Evolutionary conservation across 2,329 filamentous ascomycete species (phyloP).

Genomic region (Coniochaeta ligniaria): DNA sequence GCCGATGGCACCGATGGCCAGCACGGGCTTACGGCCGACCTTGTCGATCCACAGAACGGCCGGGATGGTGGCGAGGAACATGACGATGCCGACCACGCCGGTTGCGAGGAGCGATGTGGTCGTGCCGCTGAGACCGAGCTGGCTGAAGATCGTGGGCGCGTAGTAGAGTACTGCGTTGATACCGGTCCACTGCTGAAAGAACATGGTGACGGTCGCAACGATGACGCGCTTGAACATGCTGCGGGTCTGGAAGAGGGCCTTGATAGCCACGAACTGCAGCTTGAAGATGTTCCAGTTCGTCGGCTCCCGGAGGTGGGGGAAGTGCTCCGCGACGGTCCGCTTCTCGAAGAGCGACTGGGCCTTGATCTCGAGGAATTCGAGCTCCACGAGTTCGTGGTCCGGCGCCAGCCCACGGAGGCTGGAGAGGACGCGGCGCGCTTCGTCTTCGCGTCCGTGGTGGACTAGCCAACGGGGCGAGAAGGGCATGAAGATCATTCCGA

Average conservation of each 20-base stretch:
- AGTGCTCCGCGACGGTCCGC: constrained; percentile 57
- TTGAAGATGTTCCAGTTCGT: constrained; percentile 59
- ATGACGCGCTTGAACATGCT: constrained; percentile 62
- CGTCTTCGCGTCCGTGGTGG: constrained; percentile 61
- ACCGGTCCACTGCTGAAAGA: constrained; percentile 46
- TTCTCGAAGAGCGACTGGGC: constrained; percentile 74
- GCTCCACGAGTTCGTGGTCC: constrained; percentile 61
- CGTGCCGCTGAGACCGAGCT: constrained; percentile 50
- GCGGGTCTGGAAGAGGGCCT: constrained; percentile 54
- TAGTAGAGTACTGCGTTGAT: constrained; percentile 61
- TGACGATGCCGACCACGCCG: constrained; percentile 63
- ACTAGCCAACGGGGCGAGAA: constrained; percentile 72
- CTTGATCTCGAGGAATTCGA: constrained; percentile 80
- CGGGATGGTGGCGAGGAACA: constrained; percentile 62
- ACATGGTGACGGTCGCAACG: constrained; percentile 57
- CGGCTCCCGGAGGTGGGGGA: constrained; percentile 55
- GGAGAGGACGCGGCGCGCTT: constrained; percentile 57
- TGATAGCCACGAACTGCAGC: constrained; percentile 62
- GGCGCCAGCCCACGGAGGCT: constrained; percentile 52
- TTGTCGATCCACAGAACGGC: constrained; percentile 60
- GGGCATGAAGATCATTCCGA: constrained; percentile 74
- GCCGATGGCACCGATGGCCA: constrained; percentile 58
- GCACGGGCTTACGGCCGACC: constrained; percentile 54
- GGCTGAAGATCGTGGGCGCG: constrained; percentile 61
- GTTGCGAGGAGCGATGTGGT: constrained; percentile 57